A percentile compares a stretch with the other conserved stretches of the same genome.
These are phyloP conservation scores for Boletus vermiculosoides DNA, from an alignment of 768 basidiomycete genomes.

Conservation along the genomic window DNA sequence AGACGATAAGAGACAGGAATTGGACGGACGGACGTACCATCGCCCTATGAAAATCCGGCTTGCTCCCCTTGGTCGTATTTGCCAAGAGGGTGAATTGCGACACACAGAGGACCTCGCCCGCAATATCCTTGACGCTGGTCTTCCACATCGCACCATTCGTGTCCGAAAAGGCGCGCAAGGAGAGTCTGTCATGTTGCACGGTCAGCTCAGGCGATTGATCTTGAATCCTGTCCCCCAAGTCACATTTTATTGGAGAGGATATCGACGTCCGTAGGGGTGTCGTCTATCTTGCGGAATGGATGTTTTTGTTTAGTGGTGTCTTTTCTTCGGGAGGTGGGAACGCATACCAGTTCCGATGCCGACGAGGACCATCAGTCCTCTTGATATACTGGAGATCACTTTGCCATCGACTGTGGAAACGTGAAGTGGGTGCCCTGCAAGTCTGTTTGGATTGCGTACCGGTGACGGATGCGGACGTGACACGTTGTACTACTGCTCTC, in stretches of 20 bases:
- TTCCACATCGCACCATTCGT: constrained; percentile 77
- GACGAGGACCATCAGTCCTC: constrained; percentile 86
- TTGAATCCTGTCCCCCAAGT: constrained; percentile 16
- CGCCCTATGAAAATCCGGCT: constrained; percentile 89
- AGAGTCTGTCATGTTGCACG: constrained; percentile 45
- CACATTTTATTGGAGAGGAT: constrained; percentile 83
- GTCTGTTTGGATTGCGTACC: constrained; percentile 42
- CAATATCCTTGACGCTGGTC: constrained; percentile 79
- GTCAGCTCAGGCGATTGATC: constrained; percentile 5
- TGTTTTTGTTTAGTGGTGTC: constrained; percentile 4
- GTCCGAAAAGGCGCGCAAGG: constrained; percentile 72
- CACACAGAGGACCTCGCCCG: constrained; percentile 89
- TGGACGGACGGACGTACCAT: constrained; percentile 58
- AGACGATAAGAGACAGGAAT: not conserved
- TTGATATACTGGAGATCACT: constrained; percentile 77
- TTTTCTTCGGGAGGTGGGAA: not conserved
- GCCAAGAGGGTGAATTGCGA: constrained; percentile 93
- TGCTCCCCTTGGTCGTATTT: constrained; percentile 82
- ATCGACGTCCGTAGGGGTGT: constrained; percentile 71
- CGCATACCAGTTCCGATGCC: constrained; percentile 78
- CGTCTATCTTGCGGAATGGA: constrained; percentile 55
- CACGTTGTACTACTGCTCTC: constrained; percentile 86
- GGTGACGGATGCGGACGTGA: constrained; percentile 79
- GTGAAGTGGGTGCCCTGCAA: not conserved
- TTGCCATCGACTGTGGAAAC: constrained; percentile 67